Evolutionary conservation across 2,329 filamentous ascomycete genomes (phyloP), one percentile per base, ranked within the genome.

Genomic region (Macroventuria anomochaeta): DNA sequence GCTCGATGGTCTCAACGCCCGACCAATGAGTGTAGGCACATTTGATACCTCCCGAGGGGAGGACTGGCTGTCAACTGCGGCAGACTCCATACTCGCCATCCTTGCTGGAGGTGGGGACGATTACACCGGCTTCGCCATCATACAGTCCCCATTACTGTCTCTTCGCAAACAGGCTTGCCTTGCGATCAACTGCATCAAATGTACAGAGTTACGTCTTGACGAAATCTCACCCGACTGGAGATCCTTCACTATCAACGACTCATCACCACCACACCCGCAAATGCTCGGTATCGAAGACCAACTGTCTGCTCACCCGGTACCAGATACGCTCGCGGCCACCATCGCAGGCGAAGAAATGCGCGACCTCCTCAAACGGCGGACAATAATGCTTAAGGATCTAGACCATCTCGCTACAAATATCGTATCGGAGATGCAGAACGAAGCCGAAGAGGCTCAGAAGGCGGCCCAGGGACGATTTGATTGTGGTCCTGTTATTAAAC

Each of bases 51-150:
- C 33, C 2, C 31, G 48, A 3, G 62, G 59, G 1, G 71, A 77
- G 5, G 81, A 88, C 63, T 96, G 92, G 92, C 80, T 91, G 3
- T 73, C 77, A 1, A 72, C 88, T 6, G 88, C 86, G 1, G 81
- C 81, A 44, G 83, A 85, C 0, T 82, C 87, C 7, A 88, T 96
- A 47, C 75, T 85, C 44, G 77, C 80, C 1, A 83, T 88, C 37
- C 93, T 96, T 82, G 74, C 80, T 55, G 83, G 85, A 57, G 85
- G 85, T 28, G 84, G 81, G 46, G 81, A 90, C 25, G 83, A 87
- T n/a, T 96, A 91, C 75, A 92, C 85, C 58, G 83, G 96, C 31
- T 80, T 96, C 41, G 87, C 90, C 20, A 76, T 96, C 2, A 88
- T 88, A 58, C 83, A 84, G 52, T 88, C 88, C 52, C 87, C 90